Percentiles rank a stretch among this genome's conserved stretches.
Conservation (phyloP, 352 stramenopile genomes). For the Halophytophthora batemanensis region DNA sequence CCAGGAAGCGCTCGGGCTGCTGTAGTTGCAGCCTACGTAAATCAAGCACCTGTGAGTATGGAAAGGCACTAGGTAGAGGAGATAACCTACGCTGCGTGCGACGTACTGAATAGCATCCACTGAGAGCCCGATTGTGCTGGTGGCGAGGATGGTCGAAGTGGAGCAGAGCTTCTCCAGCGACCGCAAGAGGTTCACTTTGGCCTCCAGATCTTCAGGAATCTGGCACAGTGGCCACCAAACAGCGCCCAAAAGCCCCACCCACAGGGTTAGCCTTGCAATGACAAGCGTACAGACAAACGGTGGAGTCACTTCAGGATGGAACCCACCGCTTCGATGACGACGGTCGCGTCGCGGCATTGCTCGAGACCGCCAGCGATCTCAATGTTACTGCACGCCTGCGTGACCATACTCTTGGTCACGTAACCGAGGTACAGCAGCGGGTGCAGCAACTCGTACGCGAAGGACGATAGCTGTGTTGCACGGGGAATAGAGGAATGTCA, state of each 20-base stretch:
- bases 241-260: no score
- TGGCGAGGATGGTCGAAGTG: constrained; percentile 52
- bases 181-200: constrained; percentile 61
- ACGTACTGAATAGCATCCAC: constrained; percentile 66
- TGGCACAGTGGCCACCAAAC: constrained; percentile 4
- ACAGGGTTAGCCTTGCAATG: no score
- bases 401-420: constrained; percentile 76
- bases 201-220: constrained; percentile 59
- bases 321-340: constrained; percentile 68
- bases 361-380: constrained; percentile 40
- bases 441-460: constrained; percentile 62
- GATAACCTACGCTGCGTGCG: not conserved
- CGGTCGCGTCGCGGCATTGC: constrained; percentile 37
- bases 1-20: constrained; percentile 51
- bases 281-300: not conserved
- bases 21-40: constrained; percentile 28
- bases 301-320: no score
- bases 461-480: constrained; percentile 41
- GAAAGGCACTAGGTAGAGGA: constrained; percentile 1
- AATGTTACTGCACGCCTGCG: constrained; percentile 49
- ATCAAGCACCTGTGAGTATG: not conserved
- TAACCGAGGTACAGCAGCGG: constrained; percentile 72
- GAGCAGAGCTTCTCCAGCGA: constrained; percentile 55
- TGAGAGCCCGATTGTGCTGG: constrained; percentile 56
- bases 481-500: no score